Evolutionary conservation across 257 asterid species (phyloP), one percentile per base, ranked within the genome.

Genomic region (Solanum acaule): DNA sequence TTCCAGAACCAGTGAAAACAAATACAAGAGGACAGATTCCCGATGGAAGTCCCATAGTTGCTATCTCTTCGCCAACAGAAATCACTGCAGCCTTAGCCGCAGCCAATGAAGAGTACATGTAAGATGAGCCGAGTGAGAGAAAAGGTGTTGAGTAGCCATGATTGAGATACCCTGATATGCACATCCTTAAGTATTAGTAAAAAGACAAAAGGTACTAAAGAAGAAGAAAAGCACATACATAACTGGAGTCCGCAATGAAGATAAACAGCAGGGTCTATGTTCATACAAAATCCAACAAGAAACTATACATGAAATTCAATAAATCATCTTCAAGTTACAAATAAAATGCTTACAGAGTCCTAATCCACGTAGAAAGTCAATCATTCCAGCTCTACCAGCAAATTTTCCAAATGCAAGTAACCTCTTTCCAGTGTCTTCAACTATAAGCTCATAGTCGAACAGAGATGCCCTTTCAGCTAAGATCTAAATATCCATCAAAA

Each of bases 101-200:
- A 89, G 98, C 98, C 93, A 97, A 88, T 49, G 99, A 97, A 89
- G 98, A 93, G 91, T 97, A 97, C 99, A 96, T 97, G 93, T 96
- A 97, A 27, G 98, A 97, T 83, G 95, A 88, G 63, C 98, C 98
- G 87, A 97, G 87, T 23, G 98, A 95, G 71, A 97, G 97, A 90
- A 97, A 96, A 34, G 99, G 99, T 6, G 99, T 96, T 10, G 99
- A 97, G 92, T 92, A 97, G 89, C 98, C 99, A 90, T 93, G 98
- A 91, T 88, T 95, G 49, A 97, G 98, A 92, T 90, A 97, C 88
- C 99, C 99, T 97, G 95, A 83, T 89, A 89, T 33, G 34, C 35
- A 3, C 42, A 82, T 82, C 70, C 31, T 81, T 46, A 82, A 1
- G 29, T 49, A 49, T 82, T 46, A 82, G 70, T 3, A 10, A 82